These are phyloP conservation scores for Eutrema yunnanense DNA, from an alignment of 345 rosid species.

Conservation along the genomic window DNA sequence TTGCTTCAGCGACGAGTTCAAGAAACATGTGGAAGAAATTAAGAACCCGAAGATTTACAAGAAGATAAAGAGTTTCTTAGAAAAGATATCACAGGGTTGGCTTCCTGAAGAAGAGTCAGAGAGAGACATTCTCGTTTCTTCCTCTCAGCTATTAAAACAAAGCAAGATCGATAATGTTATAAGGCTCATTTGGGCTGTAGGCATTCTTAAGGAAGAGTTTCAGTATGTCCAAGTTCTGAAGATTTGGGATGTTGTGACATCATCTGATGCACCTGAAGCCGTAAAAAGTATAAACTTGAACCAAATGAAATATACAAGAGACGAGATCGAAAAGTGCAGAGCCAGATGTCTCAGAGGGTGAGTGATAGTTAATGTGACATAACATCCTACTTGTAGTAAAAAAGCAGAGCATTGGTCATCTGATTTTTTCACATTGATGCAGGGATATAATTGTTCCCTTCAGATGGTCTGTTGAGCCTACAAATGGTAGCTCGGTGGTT, in stretches of 20 bases:
- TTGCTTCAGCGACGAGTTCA: slow-evolving; percentile 28
- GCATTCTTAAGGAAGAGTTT: slow-evolving; percentile 18
- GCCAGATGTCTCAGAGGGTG: slow-evolving; percentile 16
- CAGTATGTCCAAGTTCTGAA: slow-evolving; percentile 26
- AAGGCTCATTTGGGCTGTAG: slow-evolving; percentile 33
- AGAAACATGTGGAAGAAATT: slow-evolving; percentile 9
- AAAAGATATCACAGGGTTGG: slow-evolving; percentile 33
- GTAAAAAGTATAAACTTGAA: not conserved
- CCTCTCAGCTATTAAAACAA: slow-evolving; percentile 34
- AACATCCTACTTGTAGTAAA: not conserved
- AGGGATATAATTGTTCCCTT: slow-evolving; percentile 10
- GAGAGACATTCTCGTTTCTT: not conserved
- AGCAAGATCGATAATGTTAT: slow-evolving; percentile 36
- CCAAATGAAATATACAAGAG: not conserved
- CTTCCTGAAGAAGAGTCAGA: slow-evolving; percentile 7
- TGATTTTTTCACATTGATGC: not conserved
- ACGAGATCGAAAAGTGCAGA: not conserved
- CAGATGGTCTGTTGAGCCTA: slow-evolving; percentile 12
- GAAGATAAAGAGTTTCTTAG: not conserved
- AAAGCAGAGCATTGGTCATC: not conserved
- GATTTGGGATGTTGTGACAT: slow-evolving; percentile 33
- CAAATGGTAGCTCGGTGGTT: not conserved
- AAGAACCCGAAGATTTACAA: not conserved
- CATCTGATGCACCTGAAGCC: not conserved
- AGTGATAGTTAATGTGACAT: not conserved